Evolutionary conservation across 805 yeast species (phyloP).

Genomic region (Kodamaea kaohsiungensis): DNA sequence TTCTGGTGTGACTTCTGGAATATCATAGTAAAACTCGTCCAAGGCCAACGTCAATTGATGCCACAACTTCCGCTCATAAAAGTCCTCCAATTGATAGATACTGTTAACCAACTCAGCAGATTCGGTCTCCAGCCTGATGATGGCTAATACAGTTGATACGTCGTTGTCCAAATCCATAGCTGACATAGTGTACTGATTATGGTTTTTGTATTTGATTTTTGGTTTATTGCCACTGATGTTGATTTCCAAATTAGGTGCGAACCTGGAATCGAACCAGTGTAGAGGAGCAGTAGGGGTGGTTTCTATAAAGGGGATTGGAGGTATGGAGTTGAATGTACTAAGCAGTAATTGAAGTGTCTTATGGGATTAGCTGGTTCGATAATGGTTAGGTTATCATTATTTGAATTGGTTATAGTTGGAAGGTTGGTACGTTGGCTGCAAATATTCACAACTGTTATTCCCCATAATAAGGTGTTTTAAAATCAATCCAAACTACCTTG

Average conservation of each 20-base stretch:
- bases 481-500: too few species aligned
- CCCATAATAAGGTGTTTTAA: too few species aligned
- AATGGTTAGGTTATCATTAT: too few species aligned
- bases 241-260: conserved; percentile 9
- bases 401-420: too few species aligned
- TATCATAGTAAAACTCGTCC: conserved; percentile 51
- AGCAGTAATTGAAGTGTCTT: too few species aligned
- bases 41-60: conserved; percentile 82
- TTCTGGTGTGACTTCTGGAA: conserved; percentile 38
- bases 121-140: conserved; percentile 67
- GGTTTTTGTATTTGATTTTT: not conserved
- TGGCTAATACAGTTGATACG: conserved; percentile 49
- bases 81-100: conserved; percentile 75
- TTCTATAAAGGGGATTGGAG: too few species aligned
- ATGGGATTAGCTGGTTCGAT: too few species aligned
- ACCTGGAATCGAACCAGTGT: conserved; percentile 1
- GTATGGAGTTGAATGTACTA: too few species aligned
- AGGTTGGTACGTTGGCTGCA: too few species aligned
- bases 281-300: not conserved
- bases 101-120: conserved; percentile 56
- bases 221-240: conserved; percentile 10
- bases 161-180: conserved; percentile 45
- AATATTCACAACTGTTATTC: too few species aligned
- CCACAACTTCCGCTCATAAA: conserved; percentile 89
- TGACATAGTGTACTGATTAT: conserved; percentile 19